A percentile compares a stretch with the other conserved stretches of the same genome.
phyloP scores from a whole-genome alignment of 257 asterid genomes.

The Striga asiatica region DNA sequence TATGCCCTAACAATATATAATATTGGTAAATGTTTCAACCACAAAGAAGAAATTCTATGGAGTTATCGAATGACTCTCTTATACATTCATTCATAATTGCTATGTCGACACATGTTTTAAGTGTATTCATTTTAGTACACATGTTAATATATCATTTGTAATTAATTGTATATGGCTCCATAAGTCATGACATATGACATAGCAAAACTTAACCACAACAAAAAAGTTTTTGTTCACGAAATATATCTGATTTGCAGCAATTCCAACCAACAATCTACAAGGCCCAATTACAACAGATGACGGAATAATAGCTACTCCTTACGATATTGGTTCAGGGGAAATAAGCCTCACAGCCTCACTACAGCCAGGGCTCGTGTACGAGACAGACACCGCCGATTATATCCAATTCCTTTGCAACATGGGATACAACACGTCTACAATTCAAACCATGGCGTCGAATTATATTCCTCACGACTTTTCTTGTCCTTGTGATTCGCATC shows the following conservation, averaged over 20 bases:
- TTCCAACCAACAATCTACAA: constrained; percentile 40
- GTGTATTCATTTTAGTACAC: no score
- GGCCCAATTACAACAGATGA: constrained; percentile 34
- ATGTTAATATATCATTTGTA: no score
- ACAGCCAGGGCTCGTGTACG: constrained; percentile 74
- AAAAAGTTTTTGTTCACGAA: not conserved
- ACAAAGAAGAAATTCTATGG: no score
- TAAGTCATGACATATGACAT: no score
- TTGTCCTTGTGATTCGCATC: constrained; percentile 29
- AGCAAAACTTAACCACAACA: not conserved
- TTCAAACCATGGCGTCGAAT: constrained; percentile 37
- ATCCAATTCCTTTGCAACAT: constrained; percentile 50
- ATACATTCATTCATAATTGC: no score
- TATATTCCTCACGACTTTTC: constrained; percentile 44
- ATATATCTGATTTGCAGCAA: constrained; percentile 33
- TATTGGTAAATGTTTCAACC: no score
- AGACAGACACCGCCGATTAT: constrained; percentile 48
- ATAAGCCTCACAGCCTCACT: constrained; percentile 39
- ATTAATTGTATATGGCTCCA: no score
- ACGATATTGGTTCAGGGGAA: constrained; percentile 75
- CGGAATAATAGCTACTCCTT: constrained; percentile 52
- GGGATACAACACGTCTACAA: constrained; percentile 36
- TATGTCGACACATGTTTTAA: no score
- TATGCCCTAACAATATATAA: no score
- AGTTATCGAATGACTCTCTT: no score